Conservation (phyloP, 805 yeast genomes). For the Suhomyces faveliae region DNA sequence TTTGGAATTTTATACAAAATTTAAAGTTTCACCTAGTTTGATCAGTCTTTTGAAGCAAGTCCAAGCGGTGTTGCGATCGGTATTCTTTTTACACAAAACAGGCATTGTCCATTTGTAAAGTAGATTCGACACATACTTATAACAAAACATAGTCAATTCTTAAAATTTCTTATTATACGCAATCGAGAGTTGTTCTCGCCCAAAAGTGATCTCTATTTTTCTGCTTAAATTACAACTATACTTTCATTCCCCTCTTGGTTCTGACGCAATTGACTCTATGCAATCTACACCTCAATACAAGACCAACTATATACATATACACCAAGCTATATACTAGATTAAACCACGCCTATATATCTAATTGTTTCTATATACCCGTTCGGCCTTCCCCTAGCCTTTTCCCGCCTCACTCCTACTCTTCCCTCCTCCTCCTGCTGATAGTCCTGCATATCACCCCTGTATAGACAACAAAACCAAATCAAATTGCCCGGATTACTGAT, state of each 20-base stretch:
- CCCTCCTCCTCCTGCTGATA: not conserved
- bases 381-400: not conserved
- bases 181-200: not conserved
- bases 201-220: not conserved
- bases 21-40: too few species aligned
- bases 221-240: not conserved
- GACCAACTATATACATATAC: too few species aligned
- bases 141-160: not conserved
- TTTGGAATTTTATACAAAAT: too few species aligned
- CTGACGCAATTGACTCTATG: not conserved
- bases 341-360: not conserved
- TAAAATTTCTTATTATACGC: not conserved
- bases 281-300: not conserved
- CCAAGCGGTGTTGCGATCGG: too few species aligned
- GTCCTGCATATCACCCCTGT: not conserved
- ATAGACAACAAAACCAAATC: constrained; percentile 1
- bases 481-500: not conserved
- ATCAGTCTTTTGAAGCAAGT: too few species aligned
- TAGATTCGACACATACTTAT: not conserved
- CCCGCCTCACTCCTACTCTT: not conserved
- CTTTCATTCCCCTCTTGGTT: not conserved
- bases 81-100: too few species aligned
- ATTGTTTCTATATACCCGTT: not conserved
- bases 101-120: too few species aligned
- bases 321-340: too few species aligned